Conservation (phyloP, 2,329 filamentous ascomycete species). For the Dactylellina drechsleri region DNA sequence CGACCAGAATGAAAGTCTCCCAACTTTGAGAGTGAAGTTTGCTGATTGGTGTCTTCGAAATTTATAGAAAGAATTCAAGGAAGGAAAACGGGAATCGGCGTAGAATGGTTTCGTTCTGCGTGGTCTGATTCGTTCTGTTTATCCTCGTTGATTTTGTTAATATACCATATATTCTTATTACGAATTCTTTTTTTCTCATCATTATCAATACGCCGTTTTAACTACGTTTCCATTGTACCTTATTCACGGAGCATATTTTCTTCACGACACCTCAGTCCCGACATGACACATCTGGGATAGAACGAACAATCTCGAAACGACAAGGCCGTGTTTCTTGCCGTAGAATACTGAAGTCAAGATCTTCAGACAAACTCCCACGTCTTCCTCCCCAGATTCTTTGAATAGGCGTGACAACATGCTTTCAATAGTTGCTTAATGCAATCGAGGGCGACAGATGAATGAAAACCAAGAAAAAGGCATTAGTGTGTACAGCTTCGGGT, state of each 20-base stretch:
- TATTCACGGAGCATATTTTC: slow-evolving; percentile 40
- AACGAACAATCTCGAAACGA: not conserved
- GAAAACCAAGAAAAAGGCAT: slow-evolving; percentile 61
- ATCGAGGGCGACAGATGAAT: not conserved
- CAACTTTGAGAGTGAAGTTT: not conserved
- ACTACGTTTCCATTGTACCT: slow-evolving; percentile 45
- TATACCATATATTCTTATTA: slow-evolving; percentile 47
- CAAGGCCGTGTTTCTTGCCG: slow-evolving; percentile 5
- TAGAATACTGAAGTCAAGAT: slow-evolving; percentile 43
- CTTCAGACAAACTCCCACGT: slow-evolving; percentile 1
- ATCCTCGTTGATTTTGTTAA: slow-evolving; percentile 33
- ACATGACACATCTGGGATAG: slow-evolving; percentile 8
- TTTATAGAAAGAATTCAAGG: slow-evolving; percentile 93
- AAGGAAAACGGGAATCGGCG: slow-evolving; percentile 90
- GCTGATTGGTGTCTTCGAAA: slow-evolving; percentile 60
- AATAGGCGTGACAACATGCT: slow-evolving; percentile 11
- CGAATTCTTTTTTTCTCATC: slow-evolving; percentile 1
- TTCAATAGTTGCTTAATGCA: not conserved
- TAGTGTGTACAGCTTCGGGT: slow-evolving; percentile 67
- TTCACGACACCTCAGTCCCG: slow-evolving; percentile 22
- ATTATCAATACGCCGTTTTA: slow-evolving; percentile 27
- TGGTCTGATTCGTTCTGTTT: slow-evolving; percentile 22
- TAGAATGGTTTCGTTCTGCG: slow-evolving; percentile 63
- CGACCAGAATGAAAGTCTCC: not conserved
- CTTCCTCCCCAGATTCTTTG: slow-evolving; percentile 19